These are phyloP conservation scores for Paramecium octaurelia DNA, from an alignment of 73 alveolate species.

Conservation along the genomic window DNA sequence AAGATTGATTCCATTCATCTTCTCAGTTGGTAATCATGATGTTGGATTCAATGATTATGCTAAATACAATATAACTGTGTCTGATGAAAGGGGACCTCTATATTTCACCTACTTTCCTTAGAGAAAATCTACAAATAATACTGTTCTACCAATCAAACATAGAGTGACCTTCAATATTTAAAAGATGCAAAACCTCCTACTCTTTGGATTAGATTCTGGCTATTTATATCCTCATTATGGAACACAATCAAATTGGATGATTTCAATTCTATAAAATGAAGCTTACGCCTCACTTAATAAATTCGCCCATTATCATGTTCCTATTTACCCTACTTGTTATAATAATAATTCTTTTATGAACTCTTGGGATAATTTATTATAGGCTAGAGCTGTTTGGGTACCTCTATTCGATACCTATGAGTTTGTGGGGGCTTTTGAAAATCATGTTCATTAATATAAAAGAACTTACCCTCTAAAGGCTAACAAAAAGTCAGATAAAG, in stretches of 20 bases:
- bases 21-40: conserved; percentile 63
- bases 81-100: conserved; percentile 51
- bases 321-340: conserved; percentile 62
- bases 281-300: neutral
- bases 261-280: neutral
- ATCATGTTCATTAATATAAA: conserved; percentile 67
- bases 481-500: conserved; percentile 40
- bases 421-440: conserved; percentile 63
- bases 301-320: conserved; percentile 68
- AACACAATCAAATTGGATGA: conserved; percentile 59
- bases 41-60: conserved; percentile 59
- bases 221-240: conserved; percentile 54
- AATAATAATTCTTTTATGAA: conserved; percentile 6
- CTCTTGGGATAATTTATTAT: neutral
- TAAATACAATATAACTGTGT: conserved; percentile 47
- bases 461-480: conserved; percentile 64
- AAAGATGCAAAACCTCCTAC: neutral
- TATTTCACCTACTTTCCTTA: conserved; percentile 58
- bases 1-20: conserved; percentile 52
- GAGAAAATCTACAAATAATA: neutral
- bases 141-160: conserved; percentile 48
- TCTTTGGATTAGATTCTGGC: conserved; percentile 70
- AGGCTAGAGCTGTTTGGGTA: conserved; percentile 59
- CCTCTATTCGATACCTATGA: conserved; percentile 66
- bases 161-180: conserved; percentile 55